A percentile compares a stretch with the other conserved stretches of the same genome.
phyloP scores from a whole-genome alignment of 345 rosid species.

The Barbarea vulgaris region DNA sequence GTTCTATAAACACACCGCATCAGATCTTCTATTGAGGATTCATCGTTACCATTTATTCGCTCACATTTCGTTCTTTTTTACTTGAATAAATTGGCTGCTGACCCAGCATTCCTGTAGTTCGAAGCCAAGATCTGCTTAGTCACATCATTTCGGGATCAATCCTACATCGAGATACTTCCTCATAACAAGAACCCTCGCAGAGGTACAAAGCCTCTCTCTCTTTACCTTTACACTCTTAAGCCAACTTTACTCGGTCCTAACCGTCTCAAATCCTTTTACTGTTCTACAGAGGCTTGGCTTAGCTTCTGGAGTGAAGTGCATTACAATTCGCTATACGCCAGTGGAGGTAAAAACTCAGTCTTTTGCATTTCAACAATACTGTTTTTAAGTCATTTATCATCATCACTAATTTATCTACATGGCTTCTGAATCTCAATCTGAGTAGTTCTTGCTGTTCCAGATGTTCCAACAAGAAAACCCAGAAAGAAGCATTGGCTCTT shows the following conservation, averaged over 20 bases:
- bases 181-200: slow-evolving; percentile 60
- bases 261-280: background rate
- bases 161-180: slow-evolving; percentile 83
- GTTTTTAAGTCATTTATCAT: background rate
- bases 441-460: slow-evolving; percentile 47
- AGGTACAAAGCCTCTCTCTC: slow-evolving; percentile 52
- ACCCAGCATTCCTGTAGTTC: slow-evolving; percentile 62
- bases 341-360: slow-evolving; percentile 61
- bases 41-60: slow-evolving; percentile 6
- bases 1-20: background rate
- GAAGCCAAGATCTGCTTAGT: slow-evolving; percentile 77
- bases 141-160: slow-evolving; percentile 88
- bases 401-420: background rate
- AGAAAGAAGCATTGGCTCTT: slow-evolving; percentile 85
- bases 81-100: slow-evolving; percentile 33
- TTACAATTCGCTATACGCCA: slow-evolving; percentile 82
- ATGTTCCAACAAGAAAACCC: slow-evolving; percentile 70
- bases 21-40: background rate
- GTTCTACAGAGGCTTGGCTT: slow-evolving; percentile 71
- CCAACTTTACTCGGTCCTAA: background rate
- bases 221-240: background rate
- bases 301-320: slow-evolving; percentile 99
- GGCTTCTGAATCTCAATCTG: slow-evolving; percentile 25
- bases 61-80: slow-evolving; percentile 23
- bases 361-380: slow-evolving; percentile 5